Percentiles rank a stretch among this genome's conserved stretches.
Evolutionary conservation across 495 filamentous ascomycete species (phyloP).

Genomic region (Aspergillus baeticus): DNA sequence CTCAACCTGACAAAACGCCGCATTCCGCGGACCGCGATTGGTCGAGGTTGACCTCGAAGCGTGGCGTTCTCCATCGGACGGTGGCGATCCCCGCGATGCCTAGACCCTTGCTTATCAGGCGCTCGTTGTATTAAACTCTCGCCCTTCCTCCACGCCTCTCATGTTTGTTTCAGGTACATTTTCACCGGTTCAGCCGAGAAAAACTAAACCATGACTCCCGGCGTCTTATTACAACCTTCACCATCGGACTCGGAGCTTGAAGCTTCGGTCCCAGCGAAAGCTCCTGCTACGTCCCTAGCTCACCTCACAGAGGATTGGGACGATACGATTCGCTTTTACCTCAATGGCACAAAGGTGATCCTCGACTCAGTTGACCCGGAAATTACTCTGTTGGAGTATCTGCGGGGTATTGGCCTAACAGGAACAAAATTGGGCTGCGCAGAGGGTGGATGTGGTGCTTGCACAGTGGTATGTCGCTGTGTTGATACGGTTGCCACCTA

Average conservation of each 20-base stretch:
- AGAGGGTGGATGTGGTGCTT: slow-evolving; percentile 95
- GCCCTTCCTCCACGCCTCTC: background rate
- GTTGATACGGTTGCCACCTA: background rate
- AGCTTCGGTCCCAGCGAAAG: slow-evolving; percentile 24
- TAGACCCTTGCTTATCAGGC: slow-evolving; percentile 4
- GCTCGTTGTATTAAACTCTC: slow-evolving; percentile 1
- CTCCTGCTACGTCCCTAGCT: slow-evolving; percentile 35
- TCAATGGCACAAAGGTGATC: slow-evolving; percentile 90
- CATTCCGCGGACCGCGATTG: slow-evolving; percentile 11
- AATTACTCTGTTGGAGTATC: slow-evolving; percentile 88
- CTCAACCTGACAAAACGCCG: background rate
- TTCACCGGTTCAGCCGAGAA: background rate
- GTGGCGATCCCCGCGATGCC: slow-evolving; percentile 47
- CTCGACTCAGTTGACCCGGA: slow-evolving; percentile 86
- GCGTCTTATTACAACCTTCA: slow-evolving; percentile 38
- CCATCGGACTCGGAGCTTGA: slow-evolving; percentile 47
- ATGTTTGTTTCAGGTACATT: slow-evolving; percentile 7
- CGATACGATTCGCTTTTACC: slow-evolving; percentile 77
- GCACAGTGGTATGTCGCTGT: slow-evolving; percentile 68
- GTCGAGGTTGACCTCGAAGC: background rate
- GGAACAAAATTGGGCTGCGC: slow-evolving; percentile 76
- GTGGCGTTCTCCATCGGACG: slow-evolving; percentile 27
- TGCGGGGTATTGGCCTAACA: slow-evolving; percentile 86
- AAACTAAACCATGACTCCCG: slow-evolving; percentile 55
- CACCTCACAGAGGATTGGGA: slow-evolving; percentile 64